phyloP scores from a whole-genome alignment of 2,329 filamentous ascomycete species.

The Sclerotinia spermophila region DNA sequence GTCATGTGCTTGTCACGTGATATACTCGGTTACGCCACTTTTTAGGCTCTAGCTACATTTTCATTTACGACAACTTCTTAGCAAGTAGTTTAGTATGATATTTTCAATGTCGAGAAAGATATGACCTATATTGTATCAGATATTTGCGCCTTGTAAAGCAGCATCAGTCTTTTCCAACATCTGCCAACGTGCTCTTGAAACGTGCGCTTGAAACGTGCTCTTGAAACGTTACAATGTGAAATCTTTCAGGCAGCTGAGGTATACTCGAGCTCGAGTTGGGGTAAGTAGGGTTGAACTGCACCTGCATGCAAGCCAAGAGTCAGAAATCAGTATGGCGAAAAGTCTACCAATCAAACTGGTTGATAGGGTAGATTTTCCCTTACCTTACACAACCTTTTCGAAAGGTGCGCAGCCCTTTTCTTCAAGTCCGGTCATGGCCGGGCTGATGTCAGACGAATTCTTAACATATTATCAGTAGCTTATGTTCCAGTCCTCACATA shows the following conservation, averaged over 20 bases:
- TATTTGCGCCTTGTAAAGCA: fast-evolving
- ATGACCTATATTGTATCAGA: no score
- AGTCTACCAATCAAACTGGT: background rate
- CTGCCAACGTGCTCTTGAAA: background rate
- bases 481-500: background rate
- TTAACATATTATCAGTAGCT: background rate
- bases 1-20: background rate
- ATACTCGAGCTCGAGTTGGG: background rate
- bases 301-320: background rate
- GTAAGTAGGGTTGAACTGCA: slow-evolving; percentile 1
- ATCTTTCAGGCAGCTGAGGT: background rate
- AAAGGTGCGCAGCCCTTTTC: background rate
- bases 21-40: background rate
- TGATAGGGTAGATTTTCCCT: background rate
- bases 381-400: background rate
- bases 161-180: no score
- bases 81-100: background rate
- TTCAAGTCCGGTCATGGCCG: slow-evolving; percentile 6
- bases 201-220: background rate
- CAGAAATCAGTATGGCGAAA: background rate
- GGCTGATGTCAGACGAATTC: slow-evolving; percentile 6
- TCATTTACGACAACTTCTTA: background rate
- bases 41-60: background rate
- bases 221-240: background rate
- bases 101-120: background rate